A percentile compares a stretch with the other conserved stretches of the same genome.
phyloP scores from a whole-genome alignment of 768 basidiomycete species.

The Boletus speciosus region DNA sequence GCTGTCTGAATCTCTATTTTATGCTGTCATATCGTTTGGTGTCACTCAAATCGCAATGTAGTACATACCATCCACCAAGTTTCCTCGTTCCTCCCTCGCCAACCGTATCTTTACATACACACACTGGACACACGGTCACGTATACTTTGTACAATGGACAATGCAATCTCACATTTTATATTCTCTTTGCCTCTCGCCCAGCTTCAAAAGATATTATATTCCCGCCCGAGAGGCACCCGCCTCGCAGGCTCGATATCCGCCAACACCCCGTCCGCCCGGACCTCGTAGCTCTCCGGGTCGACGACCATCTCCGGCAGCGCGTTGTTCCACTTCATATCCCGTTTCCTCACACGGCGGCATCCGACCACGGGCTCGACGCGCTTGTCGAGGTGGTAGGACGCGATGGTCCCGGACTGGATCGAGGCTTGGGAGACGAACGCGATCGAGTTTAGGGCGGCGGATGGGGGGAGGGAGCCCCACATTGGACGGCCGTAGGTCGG shows the following conservation, averaged over 20 bases:
- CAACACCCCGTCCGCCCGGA: constrained; percentile 71
- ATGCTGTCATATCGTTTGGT: constrained; percentile 18
- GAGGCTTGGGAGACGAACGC: constrained; percentile 82
- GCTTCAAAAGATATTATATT: constrained; percentile 76
- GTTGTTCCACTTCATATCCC: constrained; percentile 93
- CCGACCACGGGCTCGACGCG: constrained; percentile 67
- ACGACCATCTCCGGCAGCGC: constrained; percentile 79
- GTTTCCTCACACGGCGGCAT: constrained; percentile 76
- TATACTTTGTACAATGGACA: too few relatives aligned
- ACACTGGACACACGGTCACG: too few relatives aligned
- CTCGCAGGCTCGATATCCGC: constrained; percentile 75
- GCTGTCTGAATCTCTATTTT: constrained; percentile 10
- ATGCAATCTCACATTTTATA: too few relatives aligned
- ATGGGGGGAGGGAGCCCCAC: constrained; percentile 82
- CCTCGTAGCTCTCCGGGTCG: constrained; percentile 90
- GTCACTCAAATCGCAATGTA: constrained; percentile 10
- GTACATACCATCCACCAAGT: not conserved
- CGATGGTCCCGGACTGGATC: constrained; percentile 54
- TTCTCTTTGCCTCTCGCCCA: too few relatives aligned
- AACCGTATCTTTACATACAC: too few relatives aligned
- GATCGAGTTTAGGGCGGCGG: constrained; percentile 82
- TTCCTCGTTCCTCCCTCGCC: too few relatives aligned
- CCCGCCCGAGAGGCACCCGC: constrained; percentile 61
- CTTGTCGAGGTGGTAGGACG: constrained; percentile 68
- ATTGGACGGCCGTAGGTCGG: constrained; percentile 84